Base-by-base conservation (phyloP, 2,329 filamentous ascomycete species). In the Knufia fluminis region DNA sequence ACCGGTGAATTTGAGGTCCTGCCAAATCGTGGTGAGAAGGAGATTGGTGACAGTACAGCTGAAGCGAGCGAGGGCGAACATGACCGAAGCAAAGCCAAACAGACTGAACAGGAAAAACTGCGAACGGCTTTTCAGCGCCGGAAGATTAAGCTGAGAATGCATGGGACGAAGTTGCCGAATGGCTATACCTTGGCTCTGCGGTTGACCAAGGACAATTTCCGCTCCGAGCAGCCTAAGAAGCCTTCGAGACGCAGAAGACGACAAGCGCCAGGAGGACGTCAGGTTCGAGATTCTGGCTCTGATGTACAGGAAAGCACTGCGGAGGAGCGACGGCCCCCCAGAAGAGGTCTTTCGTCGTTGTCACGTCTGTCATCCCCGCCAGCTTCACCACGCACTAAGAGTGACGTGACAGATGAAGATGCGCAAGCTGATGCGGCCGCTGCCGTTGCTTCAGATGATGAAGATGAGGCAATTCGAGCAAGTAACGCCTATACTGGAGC, bases 401-500 rank as follows among this genome's bases (percentile, higher is more conserved):
- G 26, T 17, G 16, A 16, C 10, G 12, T 36, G 39, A 24, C 31
- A 44, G 36, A 12, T 28, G 28, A 16, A 24, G 17, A 43, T 23
- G 22, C 33, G 31, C 16, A 4, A 8, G 42, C 49, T 19, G 38
- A 50, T 33, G 20, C 20, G 23, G 26, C 50, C 28, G 22, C 17
- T 38, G 48, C 39, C 26, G 16, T 49, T 9, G 35, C 42, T 8
- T 47, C 35, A 8, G 56, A 46, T 26, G 19, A 20, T 16, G 54
- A 44, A 23, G 52, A 59, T 20, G 50, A 54, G 33, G 64, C 75
- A 23, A 74, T 83, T 20, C 74, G 78, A 6, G 61, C 62, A 1
- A 78, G 74, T 4, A 86, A 86, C 57, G 80, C 82, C 3, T 86
- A 86, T 58, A 66, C 75, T 0, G 82, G 83, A 3, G 79, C 83